Evolutionary conservation across 345 rosid genomes (phyloP).

Genomic region (Diplotaxis tenuifolia): DNA sequence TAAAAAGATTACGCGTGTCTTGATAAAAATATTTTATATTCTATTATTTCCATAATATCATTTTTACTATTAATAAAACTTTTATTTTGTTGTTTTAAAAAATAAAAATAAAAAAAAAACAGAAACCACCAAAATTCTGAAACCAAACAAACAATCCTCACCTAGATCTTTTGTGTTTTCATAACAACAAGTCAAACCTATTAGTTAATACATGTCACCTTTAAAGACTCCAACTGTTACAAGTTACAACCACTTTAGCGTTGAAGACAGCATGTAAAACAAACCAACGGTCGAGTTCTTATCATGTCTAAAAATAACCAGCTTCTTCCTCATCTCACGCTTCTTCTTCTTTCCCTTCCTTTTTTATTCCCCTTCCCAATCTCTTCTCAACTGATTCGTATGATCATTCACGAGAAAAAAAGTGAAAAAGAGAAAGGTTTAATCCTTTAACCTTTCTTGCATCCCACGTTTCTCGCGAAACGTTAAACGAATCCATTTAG

Average conservation of each 20-base stretch:
- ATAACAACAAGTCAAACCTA: background rate
- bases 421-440: background rate
- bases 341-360: conserved; percentile 16
- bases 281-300: conserved; percentile 25
- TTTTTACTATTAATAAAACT: too few species aligned
- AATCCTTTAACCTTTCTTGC: conserved; percentile 3
- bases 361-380: conserved; percentile 25
- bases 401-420: conserved; percentile 6
- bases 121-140: too few species aligned
- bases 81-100: too few species aligned
- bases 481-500: conserved; percentile 18
- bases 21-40: too few species aligned
- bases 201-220: conserved; percentile 8
- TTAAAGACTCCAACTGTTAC: conserved; percentile 8
- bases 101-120: background rate
- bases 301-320: conserved; percentile 34
- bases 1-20: too few species aligned
- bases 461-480: conserved; percentile 1
- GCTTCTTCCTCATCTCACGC: conserved; percentile 32
- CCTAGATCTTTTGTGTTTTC: background rate
- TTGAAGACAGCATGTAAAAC: conserved; percentile 7
- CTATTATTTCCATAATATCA: too few species aligned
- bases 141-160: too few species aligned
- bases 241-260: conserved; percentile 14
- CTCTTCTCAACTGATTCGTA: conserved; percentile 9